phyloP scores from a whole-genome alignment of 176 grass and related monocot genomes.

The Bromus sterilis region DNA sequence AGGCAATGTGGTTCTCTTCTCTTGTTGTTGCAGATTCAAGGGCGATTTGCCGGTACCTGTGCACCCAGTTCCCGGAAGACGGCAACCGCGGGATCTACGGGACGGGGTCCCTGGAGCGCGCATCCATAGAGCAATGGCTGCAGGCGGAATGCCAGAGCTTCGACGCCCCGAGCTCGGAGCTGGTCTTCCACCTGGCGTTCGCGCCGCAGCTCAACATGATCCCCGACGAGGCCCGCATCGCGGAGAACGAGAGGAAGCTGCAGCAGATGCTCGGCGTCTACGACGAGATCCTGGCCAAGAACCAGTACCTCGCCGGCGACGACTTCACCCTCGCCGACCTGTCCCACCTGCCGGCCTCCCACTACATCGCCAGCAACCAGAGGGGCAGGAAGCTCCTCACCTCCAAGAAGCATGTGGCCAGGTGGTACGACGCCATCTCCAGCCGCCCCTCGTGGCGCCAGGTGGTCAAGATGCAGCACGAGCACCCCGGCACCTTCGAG shows the following conservation, averaged over 20 bases:
- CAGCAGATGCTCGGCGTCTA: constrained; percentile 42
- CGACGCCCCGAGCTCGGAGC: constrained; percentile 49
- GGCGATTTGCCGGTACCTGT: constrained; percentile 60
- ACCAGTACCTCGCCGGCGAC: constrained; percentile 43
- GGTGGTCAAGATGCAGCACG: constrained; percentile 68
- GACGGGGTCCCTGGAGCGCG: constrained; percentile 57
- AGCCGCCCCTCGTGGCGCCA: constrained; percentile 44
- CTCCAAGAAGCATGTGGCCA: constrained; percentile 60
- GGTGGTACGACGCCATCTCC: constrained; percentile 62
- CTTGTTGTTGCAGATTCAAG: constrained; percentile 50
- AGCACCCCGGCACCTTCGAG: constrained; percentile 57
- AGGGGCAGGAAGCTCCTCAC: constrained; percentile 61
- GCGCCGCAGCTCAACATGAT: constrained; percentile 36
- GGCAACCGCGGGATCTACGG: constrained; percentile 62
- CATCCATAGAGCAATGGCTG: constrained; percentile 81
- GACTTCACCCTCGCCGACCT: constrained; percentile 66
- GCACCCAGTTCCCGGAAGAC: constrained; percentile 40
- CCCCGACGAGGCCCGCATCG: constrained; percentile 40
- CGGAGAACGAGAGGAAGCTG: constrained; percentile 46
- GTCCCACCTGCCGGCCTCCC: constrained; percentile 68
- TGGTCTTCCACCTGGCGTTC: constrained; percentile 82
- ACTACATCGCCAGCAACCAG: constrained; percentile 52
- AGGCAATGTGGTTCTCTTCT: background rate
- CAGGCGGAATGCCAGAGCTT: constrained; percentile 63
- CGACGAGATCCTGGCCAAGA: constrained; percentile 39